A percentile compares a stretch with the other conserved stretches of the same genome.
phyloP scores from a whole-genome alignment of 495 filamentous ascomycete genomes.

The Neurospora sp. region DNA sequence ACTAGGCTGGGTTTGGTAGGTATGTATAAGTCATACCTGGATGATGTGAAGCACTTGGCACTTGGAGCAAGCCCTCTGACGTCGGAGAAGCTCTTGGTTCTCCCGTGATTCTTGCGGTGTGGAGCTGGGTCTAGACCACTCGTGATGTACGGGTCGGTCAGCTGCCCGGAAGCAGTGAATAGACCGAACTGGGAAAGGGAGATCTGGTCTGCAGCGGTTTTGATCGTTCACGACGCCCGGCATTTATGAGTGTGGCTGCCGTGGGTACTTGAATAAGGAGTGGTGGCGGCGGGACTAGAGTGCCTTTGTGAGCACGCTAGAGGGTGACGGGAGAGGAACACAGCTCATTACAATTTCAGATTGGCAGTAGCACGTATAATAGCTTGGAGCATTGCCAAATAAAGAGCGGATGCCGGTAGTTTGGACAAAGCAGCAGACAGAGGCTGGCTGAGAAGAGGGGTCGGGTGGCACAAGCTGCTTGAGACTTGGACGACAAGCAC shows the following conservation, averaged over 20 bases:
- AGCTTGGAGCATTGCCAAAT: neutral
- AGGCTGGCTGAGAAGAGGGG: slow-evolving; percentile 10
- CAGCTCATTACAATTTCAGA: neutral
- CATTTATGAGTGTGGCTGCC: neutral
- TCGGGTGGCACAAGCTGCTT: slow-evolving; percentile 2
- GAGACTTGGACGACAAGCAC: slow-evolving; percentile 6
- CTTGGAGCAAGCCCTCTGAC: slow-evolving; percentile 60
- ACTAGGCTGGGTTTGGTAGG: neutral
- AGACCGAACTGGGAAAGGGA: slow-evolving; percentile 9
- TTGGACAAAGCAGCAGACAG: slow-evolving; percentile 4
- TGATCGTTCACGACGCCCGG: neutral
- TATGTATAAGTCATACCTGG: slow-evolving; percentile 8
- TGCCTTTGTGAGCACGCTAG: neutral
- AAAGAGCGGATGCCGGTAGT: neutral
- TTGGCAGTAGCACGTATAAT: neutral
- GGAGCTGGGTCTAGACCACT: neutral
- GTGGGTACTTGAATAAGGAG: neutral
- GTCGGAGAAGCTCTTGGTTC: slow-evolving; percentile 51
- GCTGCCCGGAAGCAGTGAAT: slow-evolving; percentile 11
- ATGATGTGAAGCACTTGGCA: slow-evolving; percentile 60
- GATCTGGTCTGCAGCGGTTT: neutral
- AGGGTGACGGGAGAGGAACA: neutral
- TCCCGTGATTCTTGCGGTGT: slow-evolving; percentile 18
- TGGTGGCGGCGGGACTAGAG: neutral
- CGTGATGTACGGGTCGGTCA: neutral